phyloP scores from a whole-genome alignment of 495 filamentous ascomycete species.

The Xylaria telfairii region DNA sequence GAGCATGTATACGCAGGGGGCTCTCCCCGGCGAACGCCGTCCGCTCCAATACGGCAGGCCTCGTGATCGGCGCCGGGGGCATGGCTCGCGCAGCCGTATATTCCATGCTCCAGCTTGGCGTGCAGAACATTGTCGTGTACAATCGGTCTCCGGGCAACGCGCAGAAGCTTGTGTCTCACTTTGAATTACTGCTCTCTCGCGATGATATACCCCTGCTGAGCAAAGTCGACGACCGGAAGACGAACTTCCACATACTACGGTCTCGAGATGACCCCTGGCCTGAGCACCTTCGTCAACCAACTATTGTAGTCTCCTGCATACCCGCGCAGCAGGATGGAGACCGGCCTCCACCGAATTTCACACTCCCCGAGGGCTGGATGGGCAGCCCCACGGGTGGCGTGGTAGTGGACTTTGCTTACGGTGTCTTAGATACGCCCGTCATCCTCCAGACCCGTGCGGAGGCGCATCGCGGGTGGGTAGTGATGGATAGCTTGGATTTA shows the following conservation, averaged over 20 bases:
- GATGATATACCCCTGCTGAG: conserved; percentile 52
- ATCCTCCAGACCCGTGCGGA: conserved; percentile 66
- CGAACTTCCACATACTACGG: conserved; percentile 63
- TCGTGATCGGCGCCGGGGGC: conserved; percentile 77
- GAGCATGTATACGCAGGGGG: conserved; percentile 67
- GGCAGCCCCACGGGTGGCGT: conserved; percentile 74
- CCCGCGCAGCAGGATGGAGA: conserved; percentile 67
- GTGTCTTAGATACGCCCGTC: conserved; percentile 69
- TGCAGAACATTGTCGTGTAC: conserved; percentile 73
- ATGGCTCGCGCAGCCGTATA: conserved; percentile 79
- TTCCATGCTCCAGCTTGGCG: conserved; percentile 75
- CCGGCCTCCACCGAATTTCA: conserved; percentile 68
- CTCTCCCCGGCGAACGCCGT: conserved; percentile 78
- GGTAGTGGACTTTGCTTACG: conserved; percentile 74
- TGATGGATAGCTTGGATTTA: conserved; percentile 74
- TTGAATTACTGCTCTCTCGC: conserved; percentile 50
- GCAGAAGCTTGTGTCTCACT: conserved; percentile 68
- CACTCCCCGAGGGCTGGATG: conserved; percentile 70
- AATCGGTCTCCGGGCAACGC: conserved; percentile 69
- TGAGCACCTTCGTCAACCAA: conserved; percentile 61
- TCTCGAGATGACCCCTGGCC: conserved; percentile 67
- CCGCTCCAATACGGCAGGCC: conserved; percentile 63
- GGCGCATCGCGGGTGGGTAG: conserved; percentile 69
- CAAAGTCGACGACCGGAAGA: conserved; percentile 49
- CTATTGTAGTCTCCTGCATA: conserved; percentile 73